Evolutionary conservation across 1,284 basidiomycete genomes (phyloP).

Genomic region (Pseudozyma flocculosa): DNA sequence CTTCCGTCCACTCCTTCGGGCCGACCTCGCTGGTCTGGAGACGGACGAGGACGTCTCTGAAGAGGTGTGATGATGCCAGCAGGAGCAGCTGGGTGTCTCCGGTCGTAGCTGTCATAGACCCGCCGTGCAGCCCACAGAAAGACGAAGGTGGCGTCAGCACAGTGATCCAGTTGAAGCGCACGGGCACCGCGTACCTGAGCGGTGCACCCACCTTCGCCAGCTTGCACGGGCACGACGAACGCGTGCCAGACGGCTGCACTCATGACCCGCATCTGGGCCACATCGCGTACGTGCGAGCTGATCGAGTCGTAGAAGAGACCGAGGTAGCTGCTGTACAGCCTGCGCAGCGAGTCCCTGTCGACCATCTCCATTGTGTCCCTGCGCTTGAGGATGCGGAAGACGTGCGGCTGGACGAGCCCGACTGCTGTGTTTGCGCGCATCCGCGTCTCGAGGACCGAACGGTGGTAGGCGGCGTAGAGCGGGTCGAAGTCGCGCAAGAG

Average conservation of each 20-base stretch:
- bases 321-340: conserved; percentile 26
- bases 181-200: too few species aligned
- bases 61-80: conserved; percentile 18
- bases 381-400: conserved; percentile 8
- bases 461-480: conserved; percentile 16
- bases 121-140: too few species aligned
- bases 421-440: conserved; percentile 18
- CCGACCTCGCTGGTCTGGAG: conserved; percentile 38
- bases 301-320: conserved; percentile 49
- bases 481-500: conserved; percentile 27
- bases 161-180: too few species aligned
- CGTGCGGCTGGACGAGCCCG: conserved; percentile 10
- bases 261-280: conserved; percentile 40
- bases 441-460: conserved; percentile 21
- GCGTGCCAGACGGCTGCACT: conserved; percentile 44
- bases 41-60: conserved; percentile 44
- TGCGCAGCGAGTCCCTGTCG: conserved; percentile 5
- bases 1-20: conserved; percentile 41
- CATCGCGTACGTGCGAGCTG: conserved; percentile 32
- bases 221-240: conserved; percentile 37
- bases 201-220: conserved; percentile 15
- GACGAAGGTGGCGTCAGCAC: too few species aligned
- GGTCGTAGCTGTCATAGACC: background rate
- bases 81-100: conserved; percentile 28
- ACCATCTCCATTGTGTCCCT: conserved; percentile 8